Evolutionary conservation across 2,329 filamentous ascomycete species (phyloP).

Genomic region (Ophiocordyceps camponoti-saundersi): DNA sequence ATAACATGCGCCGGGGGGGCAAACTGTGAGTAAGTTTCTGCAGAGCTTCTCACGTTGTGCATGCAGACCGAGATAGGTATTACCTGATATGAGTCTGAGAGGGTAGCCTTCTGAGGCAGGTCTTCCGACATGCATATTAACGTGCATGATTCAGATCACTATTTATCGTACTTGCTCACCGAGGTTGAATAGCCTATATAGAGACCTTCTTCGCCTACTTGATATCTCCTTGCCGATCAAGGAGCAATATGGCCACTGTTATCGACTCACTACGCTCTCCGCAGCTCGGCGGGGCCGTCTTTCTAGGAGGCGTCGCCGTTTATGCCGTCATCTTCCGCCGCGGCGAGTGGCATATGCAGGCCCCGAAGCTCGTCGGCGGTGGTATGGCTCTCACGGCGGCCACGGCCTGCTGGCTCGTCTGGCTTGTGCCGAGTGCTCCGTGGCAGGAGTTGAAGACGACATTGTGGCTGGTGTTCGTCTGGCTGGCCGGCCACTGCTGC

Average conservation of each 20-base stretch:
- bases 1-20: neutral
- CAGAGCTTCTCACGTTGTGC: no score
- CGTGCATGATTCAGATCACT: no score
- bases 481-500: neutral
- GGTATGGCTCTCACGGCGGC: neutral
- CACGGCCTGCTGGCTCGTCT: neutral
- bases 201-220: neutral
- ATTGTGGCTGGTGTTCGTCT: neutral
- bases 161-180: no score
- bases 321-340: slow-evolving; percentile 8
- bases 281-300: neutral
- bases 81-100: no score
- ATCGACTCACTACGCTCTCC: neutral
- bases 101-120: no score
- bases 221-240: neutral
- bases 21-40: neutral
- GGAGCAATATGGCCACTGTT: neutral
- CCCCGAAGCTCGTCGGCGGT: slow-evolving; percentile 3
- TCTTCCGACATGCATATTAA: no score
- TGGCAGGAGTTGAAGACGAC: neutral
- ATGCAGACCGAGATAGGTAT: no score
- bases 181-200: no score
- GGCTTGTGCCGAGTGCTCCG: neutral
- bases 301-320: slow-evolving; percentile 1
- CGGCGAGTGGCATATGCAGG: slow-evolving; percentile 11